These are phyloP conservation scores for Quercus cerris DNA, from an alignment of 306 rosid species.

Conservation along the genomic window DNA sequence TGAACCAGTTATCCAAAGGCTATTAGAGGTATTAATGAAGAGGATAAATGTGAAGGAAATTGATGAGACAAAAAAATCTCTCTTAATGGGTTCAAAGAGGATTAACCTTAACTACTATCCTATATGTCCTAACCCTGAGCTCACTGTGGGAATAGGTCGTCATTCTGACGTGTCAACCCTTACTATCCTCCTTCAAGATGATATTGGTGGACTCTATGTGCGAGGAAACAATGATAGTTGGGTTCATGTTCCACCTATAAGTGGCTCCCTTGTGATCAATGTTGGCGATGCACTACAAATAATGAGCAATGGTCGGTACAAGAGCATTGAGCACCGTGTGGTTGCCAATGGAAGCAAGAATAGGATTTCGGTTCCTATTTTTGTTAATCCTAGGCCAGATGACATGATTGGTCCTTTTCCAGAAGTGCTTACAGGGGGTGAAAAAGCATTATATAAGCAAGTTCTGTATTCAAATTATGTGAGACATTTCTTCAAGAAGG, in stretches of 20 bases:
- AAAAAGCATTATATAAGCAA: too few species aligned
- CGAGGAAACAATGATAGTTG: constrained; percentile 15
- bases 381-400: too few species aligned
- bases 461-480: too few species aligned
- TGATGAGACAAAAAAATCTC: constrained; percentile 25
- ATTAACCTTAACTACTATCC: constrained; percentile 61
- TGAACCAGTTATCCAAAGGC: constrained; percentile 27
- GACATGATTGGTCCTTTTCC: too few species aligned
- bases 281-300: constrained; percentile 58
- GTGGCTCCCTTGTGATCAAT: constrained; percentile 54
- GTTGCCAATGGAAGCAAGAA: background rate
- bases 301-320: constrained; percentile 63
- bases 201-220: constrained; percentile 55
- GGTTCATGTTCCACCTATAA: constrained; percentile 51
- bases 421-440: too few species aligned
- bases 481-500: too few species aligned
- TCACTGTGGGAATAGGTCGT: constrained; percentile 49
- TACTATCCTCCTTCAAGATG: constrained; percentile 61
- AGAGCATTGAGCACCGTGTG: constrained; percentile 59
- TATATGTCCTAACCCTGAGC: constrained; percentile 52
- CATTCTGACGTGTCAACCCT: constrained; percentile 64
- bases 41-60: constrained; percentile 36
- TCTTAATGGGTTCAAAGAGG: constrained; percentile 51
- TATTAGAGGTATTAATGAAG: constrained; percentile 38
- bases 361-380: too few species aligned